Conservation (phyloP, 2,329 filamentous ascomycete species). For the Pyrenochaeta sp. region DNA sequence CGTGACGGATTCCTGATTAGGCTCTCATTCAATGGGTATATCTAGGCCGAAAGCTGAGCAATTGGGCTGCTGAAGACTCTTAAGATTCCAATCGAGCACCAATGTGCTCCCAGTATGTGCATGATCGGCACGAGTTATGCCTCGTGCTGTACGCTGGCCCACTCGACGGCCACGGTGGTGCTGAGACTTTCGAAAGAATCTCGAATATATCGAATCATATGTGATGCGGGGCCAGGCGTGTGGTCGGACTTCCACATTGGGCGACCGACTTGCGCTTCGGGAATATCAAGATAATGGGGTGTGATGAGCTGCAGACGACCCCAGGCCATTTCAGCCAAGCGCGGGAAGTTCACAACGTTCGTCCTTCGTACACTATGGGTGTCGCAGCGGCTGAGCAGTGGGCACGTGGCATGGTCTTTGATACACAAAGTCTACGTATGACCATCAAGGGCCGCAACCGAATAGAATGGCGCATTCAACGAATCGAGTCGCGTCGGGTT, state of each 20-base stretch:
- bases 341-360: conserved; percentile 29
- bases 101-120: conserved; percentile 1
- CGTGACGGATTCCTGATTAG: neutral
- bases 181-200: conserved; percentile 10
- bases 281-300: conserved; percentile 35
- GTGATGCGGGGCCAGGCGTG: conserved; percentile 12
- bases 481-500: no score
- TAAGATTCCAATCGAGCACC: no score
- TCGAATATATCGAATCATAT: conserved; percentile 30
- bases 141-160: conserved; percentile 22
- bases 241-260: conserved; percentile 20
- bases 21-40: neutral
- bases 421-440: neutral
- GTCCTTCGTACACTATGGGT: no score
- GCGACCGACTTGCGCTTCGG: conserved; percentile 19
- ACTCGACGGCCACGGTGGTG: conserved; percentile 14
- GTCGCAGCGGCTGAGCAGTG: conserved; percentile 10
- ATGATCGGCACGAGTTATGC: conserved; percentile 9
- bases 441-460: neutral
- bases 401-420: conserved; percentile 11
- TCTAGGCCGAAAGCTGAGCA: neutral
- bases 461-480: no score
- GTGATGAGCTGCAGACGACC: conserved; percentile 40
- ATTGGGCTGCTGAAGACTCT: conserved; percentile 3
- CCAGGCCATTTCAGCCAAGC: conserved; percentile 27